Evolutionary conservation across 2,329 filamentous ascomycete species (phyloP).

Genomic region (Penicillium sp.): DNA sequence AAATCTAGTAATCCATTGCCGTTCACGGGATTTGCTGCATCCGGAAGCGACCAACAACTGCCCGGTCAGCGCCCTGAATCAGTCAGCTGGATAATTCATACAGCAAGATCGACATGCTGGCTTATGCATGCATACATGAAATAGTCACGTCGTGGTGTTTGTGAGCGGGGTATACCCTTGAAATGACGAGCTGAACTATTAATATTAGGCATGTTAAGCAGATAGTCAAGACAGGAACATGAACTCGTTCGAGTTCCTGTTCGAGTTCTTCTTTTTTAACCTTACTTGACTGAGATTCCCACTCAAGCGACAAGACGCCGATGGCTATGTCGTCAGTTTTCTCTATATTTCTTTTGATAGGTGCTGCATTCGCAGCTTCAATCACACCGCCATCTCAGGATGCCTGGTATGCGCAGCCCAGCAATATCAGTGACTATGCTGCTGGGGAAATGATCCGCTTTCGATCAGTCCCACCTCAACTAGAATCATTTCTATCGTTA

Average conservation of each 20-base stretch:
- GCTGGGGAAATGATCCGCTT: conserved; percentile 25
- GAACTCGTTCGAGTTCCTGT: not conserved
- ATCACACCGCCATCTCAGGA: conserved; percentile 21
- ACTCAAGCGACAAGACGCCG: not conserved
- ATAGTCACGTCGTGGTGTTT: not conserved
- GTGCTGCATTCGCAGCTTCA: not conserved
- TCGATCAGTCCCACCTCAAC: conserved; percentile 19
- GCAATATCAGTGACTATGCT: conserved; percentile 22
- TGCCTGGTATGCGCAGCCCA: conserved; percentile 25
- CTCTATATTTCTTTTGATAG: not conserved
- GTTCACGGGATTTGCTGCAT: not conserved
- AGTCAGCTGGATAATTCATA: conserved; percentile 5
- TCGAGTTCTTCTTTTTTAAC: not conserved
- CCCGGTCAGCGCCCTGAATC: not conserved
- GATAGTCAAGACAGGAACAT: not conserved
- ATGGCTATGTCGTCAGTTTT: not conserved
- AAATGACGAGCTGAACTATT: not conserved
- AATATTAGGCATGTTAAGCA: too few species aligned
- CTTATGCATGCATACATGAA: conserved; percentile 2
- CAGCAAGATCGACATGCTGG: conserved; percentile 3
- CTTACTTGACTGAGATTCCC: not conserved
- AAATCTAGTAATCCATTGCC: not conserved
- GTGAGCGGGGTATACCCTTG: not conserved
- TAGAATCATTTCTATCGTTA: conserved; percentile 20
- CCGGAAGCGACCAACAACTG: not conserved